Base-by-base conservation (phyloP, 768 basidiomycete species). In the Pulveroboletus sp. region DNA sequence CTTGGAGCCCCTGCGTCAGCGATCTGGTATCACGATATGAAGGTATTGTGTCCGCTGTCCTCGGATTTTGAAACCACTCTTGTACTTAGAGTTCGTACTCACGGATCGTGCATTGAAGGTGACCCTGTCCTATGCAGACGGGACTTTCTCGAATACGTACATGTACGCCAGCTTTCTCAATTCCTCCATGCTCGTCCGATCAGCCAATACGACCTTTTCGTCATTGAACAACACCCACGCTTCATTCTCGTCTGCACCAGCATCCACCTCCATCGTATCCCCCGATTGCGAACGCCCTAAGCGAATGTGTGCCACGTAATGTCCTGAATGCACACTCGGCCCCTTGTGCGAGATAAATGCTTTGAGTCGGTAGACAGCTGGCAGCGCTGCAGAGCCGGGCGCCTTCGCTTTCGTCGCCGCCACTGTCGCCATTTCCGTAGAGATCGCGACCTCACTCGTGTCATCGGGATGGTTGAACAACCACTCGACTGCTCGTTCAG, bases 341-440 rank as follows among this genome's bases (percentile, higher is more conserved):
- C 95, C 94, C 61, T 97, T 98, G 74, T 99, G 95, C 42, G 94
- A 97, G 60, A 99, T 84, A 72, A 98, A 99, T 9, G 90, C 93
- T 63, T 93, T 89, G 24, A 99, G 78, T 24, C 74, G 72, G 71
- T 91, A 99, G 13, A 71, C 69, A 6, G 85, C 92, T 1, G 94
- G 94, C 0, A 92, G 74, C 2, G 61, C 58, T 3, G 72, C 70
- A 24, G 81, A 77, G 19, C 91, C 90, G 5, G 75, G 72, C 1
- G 71, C 6, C 13, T 23, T 12, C 17, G 27, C 47, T 29, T 55
- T 53, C 27, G 20, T 33, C 6, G 67, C 32, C 27, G 20, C 31
- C 6, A 67, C 32, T 7, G 66, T 40, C 11, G 44, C 44, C 2
- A 67, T 36, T 8, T 67, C 40, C 3, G 63, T 51, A 7, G 70